Conservation (phyloP, 495 filamentous ascomycete genomes). For the Penicillium mononematosum region DNA sequence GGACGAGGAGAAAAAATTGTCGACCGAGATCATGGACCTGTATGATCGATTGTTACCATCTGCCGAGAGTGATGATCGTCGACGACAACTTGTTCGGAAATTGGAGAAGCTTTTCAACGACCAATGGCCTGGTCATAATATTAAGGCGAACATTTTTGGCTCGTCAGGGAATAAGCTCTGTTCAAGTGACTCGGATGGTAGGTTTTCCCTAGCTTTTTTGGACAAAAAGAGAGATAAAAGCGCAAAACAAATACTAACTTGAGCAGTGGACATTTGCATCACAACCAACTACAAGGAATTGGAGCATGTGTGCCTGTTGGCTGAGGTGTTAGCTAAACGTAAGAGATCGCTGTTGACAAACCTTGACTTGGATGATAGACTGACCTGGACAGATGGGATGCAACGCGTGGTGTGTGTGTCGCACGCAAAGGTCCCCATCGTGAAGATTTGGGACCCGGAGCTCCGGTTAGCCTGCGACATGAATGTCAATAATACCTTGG, state of each 20-base stretch:
- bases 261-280: slow-evolving; percentile 91
- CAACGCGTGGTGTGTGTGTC: slow-evolving; percentile 90
- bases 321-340: slow-evolving; percentile 81
- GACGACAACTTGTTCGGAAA: slow-evolving; percentile 76
- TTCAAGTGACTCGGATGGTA: slow-evolving; percentile 96
- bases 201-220: slow-evolving; percentile 25
- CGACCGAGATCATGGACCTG: slow-evolving; percentile 74
- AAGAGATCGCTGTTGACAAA: slow-evolving; percentile 34
- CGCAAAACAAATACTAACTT: slow-evolving; percentile 22
- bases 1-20: slow-evolving; percentile 75
- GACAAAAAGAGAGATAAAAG: neutral
- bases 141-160: slow-evolving; percentile 90
- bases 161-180: slow-evolving; percentile 95
- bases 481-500: slow-evolving; percentile 96
- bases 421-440: slow-evolving; percentile 93
- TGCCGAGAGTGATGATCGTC: slow-evolving; percentile 69
- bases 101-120: slow-evolving; percentile 81
- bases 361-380: neutral
- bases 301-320: slow-evolving; percentile 83
- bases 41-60: slow-evolving; percentile 85
- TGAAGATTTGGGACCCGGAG: slow-evolving; percentile 98
- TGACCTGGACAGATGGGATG: slow-evolving; percentile 74
- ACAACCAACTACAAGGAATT: slow-evolving; percentile 82
- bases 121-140: slow-evolving; percentile 88
- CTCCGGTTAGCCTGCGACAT: slow-evolving; percentile 90